Evolutionary conservation across 2,329 filamentous ascomycete species (phyloP).

Genomic region (Plectosphaerella sp.): DNA sequence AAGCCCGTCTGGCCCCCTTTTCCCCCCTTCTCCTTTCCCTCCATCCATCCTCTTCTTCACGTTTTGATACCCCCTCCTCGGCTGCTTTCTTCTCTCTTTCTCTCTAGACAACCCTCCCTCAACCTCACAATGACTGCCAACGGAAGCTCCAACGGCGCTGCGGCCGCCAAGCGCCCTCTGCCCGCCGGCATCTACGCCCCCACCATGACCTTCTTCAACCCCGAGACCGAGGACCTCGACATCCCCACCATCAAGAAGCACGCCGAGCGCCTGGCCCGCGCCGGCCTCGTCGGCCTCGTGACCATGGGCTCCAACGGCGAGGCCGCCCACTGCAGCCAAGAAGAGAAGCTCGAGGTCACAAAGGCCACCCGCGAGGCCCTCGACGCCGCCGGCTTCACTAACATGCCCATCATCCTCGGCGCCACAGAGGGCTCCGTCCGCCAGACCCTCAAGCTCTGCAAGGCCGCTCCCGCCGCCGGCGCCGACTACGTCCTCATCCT

Average conservation of each 20-base stretch:
- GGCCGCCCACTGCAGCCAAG: conserved; percentile 75
- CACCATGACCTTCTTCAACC: conserved; percentile 87
- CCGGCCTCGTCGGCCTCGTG: conserved; percentile 76
- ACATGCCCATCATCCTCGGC: conserved; percentile 78
- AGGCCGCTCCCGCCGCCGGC: conserved; percentile 61
- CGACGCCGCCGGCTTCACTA: conserved; percentile 70
- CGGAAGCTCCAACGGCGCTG: conserved; percentile 11
- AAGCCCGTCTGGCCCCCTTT: not conserved
- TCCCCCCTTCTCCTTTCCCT: conserved; percentile 5
- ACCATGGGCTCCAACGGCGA: conserved; percentile 91
- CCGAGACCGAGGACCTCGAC: conserved; percentile 79
- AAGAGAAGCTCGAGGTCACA: conserved; percentile 73
- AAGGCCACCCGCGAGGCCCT: conserved; percentile 76
- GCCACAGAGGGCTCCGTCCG: conserved; percentile 77
- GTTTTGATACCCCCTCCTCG: not conserved
- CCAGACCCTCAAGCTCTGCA: conserved; percentile 72
- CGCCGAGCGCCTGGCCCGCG: conserved; percentile 70
- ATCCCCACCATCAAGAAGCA: conserved; percentile 75
- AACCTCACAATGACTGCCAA: conserved; percentile 11
- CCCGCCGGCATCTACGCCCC: conserved; percentile 83
- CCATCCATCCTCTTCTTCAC: conserved; percentile 3
- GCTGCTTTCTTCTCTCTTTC: not conserved
- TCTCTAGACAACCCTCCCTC: not conserved
- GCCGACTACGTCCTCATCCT: conserved; percentile 78
- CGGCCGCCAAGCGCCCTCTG: conserved; percentile 49